Percentiles rank a stretch among this genome's conserved stretches.
Evolutionary conservation across 2,329 filamentous ascomycete species (phyloP).

Genomic region (Fusarium anguioides): DNA sequence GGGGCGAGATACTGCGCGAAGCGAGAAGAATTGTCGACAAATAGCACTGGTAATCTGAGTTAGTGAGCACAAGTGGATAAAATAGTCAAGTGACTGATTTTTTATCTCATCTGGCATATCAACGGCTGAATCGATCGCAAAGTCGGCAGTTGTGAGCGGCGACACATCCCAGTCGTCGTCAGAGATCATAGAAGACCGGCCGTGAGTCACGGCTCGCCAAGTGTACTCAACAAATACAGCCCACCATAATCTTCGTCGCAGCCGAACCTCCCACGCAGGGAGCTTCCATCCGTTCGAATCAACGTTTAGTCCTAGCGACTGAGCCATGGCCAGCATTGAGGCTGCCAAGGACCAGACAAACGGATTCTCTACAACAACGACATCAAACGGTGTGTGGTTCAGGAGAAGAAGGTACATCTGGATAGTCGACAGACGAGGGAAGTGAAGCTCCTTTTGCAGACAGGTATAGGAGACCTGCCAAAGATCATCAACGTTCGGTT

Average conservation of each 20-base stretch:
- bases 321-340: background rate
- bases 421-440: background rate
- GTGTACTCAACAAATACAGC: conserved; percentile 3
- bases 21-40: conserved; percentile 7
- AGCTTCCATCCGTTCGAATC: background rate
- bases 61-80: background rate
- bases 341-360: background rate
- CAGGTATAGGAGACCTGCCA: conserved; percentile 4
- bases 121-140: background rate
- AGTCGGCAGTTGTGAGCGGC: background rate
- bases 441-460: background rate
- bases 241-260: conserved; percentile 2
- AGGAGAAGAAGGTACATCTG: background rate
- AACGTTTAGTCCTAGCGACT: background rate
- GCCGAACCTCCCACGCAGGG: background rate
- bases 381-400: background rate
- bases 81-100: background rate
- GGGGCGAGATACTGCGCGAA: background rate
- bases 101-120: background rate
- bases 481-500: background rate
- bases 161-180: background rate
- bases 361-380: background rate
- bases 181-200: background rate
- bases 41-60: background rate
- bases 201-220: conserved; percentile 1